Evolutionary conservation across 441 rosid genomes (phyloP), one percentile per base, ranked within the genome.

Genomic region (Brassica hybrid): DNA sequence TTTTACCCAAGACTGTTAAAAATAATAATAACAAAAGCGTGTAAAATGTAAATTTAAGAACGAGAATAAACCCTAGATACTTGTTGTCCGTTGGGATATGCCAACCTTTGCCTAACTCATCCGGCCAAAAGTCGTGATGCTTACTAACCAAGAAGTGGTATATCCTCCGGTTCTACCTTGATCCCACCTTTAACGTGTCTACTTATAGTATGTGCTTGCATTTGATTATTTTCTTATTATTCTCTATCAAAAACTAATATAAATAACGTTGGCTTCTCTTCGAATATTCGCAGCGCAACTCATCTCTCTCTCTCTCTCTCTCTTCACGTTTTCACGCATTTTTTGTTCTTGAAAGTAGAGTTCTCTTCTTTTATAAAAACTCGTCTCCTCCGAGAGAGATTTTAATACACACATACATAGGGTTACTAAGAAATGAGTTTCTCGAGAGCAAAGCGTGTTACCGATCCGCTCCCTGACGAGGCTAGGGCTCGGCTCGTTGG

Each of bases 401-500:
- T 30, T 30, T 30, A 30, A 30, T 30, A 30, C 34, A 30, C 34
- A 30, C 34, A 30, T 30, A 30, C 34, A 30, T 30, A 58, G 14
- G 18, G 18, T 8, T 69, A 48, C 7, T 19, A 7, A 66, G 81
- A 86, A 34, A 84, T 86, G 41, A 74, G 65, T 61, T 85, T 68
- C 54, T 79, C 59, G 1, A 81, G 90, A 63, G 56, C 88, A 2
- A 89, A 87, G 71, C 86, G 93, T 72, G 87, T 88, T 54, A 84
- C 94, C 13, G 88, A 79, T 69, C 91, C 90, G 25, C 89, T 92
- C 18, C 84, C 82, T 7, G 94, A 87, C 16, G 72, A 83, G 58
- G 94, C 85, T 38, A 89, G 72, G 74, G 92, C 94, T 59, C 91
- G 88, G 74, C 87, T 94, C 79, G 75, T 88, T 60, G 88, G 89